Conservation (phyloP, 306 rosid genomes). For the Betula pendula region DNA sequence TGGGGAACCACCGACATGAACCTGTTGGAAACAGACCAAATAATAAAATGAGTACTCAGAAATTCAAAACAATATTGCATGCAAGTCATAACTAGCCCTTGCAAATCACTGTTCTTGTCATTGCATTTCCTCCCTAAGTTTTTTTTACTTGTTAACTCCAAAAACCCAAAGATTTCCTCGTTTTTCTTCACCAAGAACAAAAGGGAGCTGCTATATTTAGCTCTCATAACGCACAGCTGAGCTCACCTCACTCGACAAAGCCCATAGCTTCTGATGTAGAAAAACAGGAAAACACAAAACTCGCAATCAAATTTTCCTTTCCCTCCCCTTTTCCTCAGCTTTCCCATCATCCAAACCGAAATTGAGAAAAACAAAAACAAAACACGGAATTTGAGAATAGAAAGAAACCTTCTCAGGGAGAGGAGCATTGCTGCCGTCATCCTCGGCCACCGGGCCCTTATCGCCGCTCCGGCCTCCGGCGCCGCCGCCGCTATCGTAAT, state of each 20-base stretch:
- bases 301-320: background rate
- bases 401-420: conserved; percentile 78
- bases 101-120: background rate
- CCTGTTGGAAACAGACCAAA: conserved; percentile 34
- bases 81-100: background rate
- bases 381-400: background rate
- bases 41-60: background rate
- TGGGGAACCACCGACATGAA: conserved; percentile 85
- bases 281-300: background rate
- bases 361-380: background rate
- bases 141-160: background rate
- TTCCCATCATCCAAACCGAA: conserved; percentile 10
- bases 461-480: conserved; percentile 68
- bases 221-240: background rate
- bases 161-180: too few species aligned
- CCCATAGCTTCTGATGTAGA: background rate
- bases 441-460: conserved; percentile 68
- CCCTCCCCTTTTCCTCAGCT: background rate
- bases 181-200: too few species aligned
- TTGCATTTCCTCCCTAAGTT: background rate
- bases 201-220: too few species aligned
- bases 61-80: background rate
- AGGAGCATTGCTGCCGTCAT: conserved; percentile 67
- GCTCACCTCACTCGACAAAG: background rate
- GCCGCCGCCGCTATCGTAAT: conserved; percentile 58